A percentile compares a stretch with the other conserved stretches of the same genome.
Conservation (phyloP, 2,329 filamentous ascomycete genomes). For the Cryphonectria parasitica region DNA sequence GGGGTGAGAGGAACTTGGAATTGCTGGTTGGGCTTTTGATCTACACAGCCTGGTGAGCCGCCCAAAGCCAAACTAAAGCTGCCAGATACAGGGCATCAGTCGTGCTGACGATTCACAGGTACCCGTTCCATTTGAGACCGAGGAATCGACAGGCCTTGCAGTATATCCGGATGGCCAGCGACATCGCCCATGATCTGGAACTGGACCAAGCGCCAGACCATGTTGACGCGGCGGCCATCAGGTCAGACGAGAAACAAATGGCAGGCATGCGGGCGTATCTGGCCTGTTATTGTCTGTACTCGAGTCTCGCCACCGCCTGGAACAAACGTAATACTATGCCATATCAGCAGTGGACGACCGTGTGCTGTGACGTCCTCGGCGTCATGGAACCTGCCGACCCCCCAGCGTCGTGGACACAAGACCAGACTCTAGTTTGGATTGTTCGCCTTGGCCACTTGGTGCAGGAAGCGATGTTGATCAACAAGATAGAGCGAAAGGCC, state of each 20-base stretch:
- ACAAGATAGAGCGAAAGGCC: conserved; percentile 20
- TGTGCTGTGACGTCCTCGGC: conserved; percentile 49
- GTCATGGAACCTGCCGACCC: conserved; percentile 34
- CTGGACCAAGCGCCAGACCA: conserved; percentile 47
- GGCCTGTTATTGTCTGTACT: conserved; percentile 46
- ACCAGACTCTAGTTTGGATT: conserved; percentile 49
- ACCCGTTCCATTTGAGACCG: conserved; percentile 58
- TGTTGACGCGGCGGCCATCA: conserved; percentile 31
- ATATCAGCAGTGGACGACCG: conserved; percentile 49
- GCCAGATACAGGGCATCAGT: no score
- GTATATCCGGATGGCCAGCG: conserved; percentile 56
- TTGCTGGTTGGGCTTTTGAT: conserved; percentile 60
- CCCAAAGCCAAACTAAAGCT: no score
- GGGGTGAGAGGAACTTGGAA: conserved; percentile 61
- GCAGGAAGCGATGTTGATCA: conserved; percentile 40
- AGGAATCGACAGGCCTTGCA: conserved; percentile 54
- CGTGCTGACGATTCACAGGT: conserved; percentile 42
- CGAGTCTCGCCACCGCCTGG: conserved; percentile 47
- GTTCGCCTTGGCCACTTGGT: conserved; percentile 46
- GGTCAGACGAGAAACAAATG: conserved; percentile 39
- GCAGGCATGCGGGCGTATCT: conserved; percentile 52
- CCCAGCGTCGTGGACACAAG: conserved; percentile 40
- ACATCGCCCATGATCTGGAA: conserved; percentile 54
- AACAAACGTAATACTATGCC: conserved; percentile 38
- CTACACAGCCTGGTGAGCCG: conserved; percentile 58